Evolutionary conservation across 495 filamentous ascomycete species (phyloP), one percentile per base, ranked within the genome.

Genomic region (Apiosordaria backusii): DNA sequence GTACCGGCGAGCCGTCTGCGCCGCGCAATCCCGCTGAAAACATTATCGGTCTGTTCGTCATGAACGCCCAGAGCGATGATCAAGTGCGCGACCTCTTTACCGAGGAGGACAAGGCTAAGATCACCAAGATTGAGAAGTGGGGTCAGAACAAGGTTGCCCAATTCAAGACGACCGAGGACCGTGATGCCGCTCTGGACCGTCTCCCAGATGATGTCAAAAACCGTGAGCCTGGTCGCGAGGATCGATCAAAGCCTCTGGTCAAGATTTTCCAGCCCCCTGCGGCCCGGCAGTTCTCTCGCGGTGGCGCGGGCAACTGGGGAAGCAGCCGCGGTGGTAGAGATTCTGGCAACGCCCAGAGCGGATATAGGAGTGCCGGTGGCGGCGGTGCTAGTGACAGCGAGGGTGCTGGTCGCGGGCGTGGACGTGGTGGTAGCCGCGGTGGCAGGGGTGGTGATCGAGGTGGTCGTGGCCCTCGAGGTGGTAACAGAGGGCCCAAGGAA

Each of bases 21-120:
- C 75, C 79, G 21, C 80, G 81, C 67, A 73, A 70, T 25, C 65
- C 78, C 15, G 75, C 78, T 0, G 79, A 83, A 25, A 79, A 77
- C 60, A 84, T 88, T 71, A 89, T 90, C 65, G 93, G 88, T 22
- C 84, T 99, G 2, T 97, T 97, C 75, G 84, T 98, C 18, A 88
- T 88, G 75, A 90, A 91, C 63, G 85, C 92, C 25, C 88, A 88
- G 57, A 88, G 83, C 61, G 89, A 90, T 62, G 89, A 96, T 25
- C 90, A 89, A 22, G 88, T 90, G 5, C 89, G 89, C 40, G 87
- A 90, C 35, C 82, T 94, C 4, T 92, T 99, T 70, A 75, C 85
- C 4, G 88, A 96, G 15, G 91, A 96, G 67, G 91, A 96, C 73
- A 88, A 86, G 75, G 71, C 81, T 13, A 96, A 93, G 77, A 89